These are phyloP conservation scores for Citrullus mucosospermus DNA, from an alignment of 306 rosid genomes.

Conservation along the genomic window DNA sequence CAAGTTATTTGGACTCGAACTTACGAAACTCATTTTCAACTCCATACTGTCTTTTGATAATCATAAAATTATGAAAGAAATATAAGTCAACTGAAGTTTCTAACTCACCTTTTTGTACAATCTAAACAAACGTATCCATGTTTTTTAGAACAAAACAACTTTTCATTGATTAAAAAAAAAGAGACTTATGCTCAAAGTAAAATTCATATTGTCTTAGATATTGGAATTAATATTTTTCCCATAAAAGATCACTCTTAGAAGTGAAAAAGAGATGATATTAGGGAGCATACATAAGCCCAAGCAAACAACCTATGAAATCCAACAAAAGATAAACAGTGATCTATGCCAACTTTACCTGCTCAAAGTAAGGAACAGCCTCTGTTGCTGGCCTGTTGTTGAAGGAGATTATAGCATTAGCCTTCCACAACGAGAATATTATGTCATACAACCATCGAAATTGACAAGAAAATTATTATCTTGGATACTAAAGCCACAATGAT, in stretches of 20 bases:
- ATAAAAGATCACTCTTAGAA: background rate
- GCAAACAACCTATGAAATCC: background rate
- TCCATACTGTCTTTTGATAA: background rate
- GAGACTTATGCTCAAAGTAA: background rate
- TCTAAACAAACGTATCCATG: background rate
- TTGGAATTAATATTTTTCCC: background rate
- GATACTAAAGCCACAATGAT: background rate
- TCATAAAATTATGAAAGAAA: background rate
- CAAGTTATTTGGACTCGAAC: background rate
- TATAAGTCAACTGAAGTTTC: background rate
- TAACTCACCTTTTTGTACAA: background rate
- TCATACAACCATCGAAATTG: conserved; percentile 10
- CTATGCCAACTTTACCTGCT: conserved; percentile 47
- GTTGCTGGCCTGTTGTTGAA: conserved; percentile 93
- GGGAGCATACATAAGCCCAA: background rate
- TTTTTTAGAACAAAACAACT: too few species aligned
- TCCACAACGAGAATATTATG: conserved; percentile 28
- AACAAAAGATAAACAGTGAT: background rate
- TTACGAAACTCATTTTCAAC: background rate
- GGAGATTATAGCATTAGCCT: conserved; percentile 88
- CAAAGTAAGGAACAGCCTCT: conserved; percentile 96
- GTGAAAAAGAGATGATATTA: background rate
- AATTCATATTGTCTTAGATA: background rate
- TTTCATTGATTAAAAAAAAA: too few species aligned
- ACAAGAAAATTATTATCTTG: background rate